Evolutionary conservation across 345 rosid genomes (phyloP).

Genomic region (Adansonia digitata): DNA sequence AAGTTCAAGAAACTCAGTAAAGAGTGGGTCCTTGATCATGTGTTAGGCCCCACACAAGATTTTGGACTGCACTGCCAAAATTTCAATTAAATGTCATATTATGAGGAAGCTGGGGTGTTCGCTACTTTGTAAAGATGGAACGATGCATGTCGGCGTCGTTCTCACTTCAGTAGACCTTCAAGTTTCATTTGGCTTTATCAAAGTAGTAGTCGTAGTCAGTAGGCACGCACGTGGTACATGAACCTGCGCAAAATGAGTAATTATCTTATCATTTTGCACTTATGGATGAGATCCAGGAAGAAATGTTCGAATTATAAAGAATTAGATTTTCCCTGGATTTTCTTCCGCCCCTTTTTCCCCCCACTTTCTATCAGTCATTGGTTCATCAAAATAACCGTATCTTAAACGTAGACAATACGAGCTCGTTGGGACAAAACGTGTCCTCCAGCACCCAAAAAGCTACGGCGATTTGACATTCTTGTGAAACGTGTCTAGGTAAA

Average conservation of each 20-base stretch:
- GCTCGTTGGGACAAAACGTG: neutral
- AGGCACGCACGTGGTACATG: slow-evolving; percentile 30
- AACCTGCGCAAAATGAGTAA: neutral
- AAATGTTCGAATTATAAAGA: neutral
- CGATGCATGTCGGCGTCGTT: neutral
- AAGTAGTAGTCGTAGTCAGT: neutral
- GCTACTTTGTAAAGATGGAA: neutral
- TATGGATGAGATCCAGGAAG: neutral
- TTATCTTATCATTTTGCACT: neutral
- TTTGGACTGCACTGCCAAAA: slow-evolving; percentile 11
- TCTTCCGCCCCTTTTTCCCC: no score
- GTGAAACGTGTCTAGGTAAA: slow-evolving; percentile 1
- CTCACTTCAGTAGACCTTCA: neutral
- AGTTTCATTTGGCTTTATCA: neutral
- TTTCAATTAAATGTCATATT: slow-evolving; percentile 20
- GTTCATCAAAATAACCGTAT: neutral
- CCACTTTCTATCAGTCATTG: no score
- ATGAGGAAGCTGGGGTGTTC: neutral
- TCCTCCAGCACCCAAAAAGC: neutral
- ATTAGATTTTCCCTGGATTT: no score
- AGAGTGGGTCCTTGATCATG: slow-evolving; percentile 21
- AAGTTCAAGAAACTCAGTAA: neutral
- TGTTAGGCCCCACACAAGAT: slow-evolving; percentile 3
- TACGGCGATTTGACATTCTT: neutral
- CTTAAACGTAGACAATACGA: neutral